Evolutionary conservation across 2,329 filamentous ascomycete species (phyloP).

Genomic region (Alternaria hordeiaustralica): DNA sequence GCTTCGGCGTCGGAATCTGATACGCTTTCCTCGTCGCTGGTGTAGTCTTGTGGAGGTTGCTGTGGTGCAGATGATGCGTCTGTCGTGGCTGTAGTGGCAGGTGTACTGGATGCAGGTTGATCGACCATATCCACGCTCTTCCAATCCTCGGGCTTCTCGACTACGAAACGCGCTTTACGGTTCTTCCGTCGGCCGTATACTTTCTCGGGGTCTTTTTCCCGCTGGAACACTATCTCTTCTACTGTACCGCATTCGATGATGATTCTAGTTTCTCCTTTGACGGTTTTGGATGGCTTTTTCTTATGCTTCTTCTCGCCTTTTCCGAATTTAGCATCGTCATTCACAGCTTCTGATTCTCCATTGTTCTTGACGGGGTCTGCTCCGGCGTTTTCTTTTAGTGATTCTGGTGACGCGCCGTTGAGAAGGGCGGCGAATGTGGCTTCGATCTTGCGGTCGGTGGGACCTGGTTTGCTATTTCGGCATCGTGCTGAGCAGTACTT

Average conservation of each 20-base stretch:
- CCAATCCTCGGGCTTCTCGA: slow-evolving; percentile 50
- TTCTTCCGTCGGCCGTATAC: slow-evolving; percentile 56
- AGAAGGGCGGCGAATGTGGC: slow-evolving; percentile 54
- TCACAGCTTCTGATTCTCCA: neutral
- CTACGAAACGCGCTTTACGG: slow-evolving; percentile 49
- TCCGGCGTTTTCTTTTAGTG: slow-evolving; percentile 24
- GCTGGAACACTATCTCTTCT: slow-evolving; percentile 59
- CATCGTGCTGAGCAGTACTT: slow-evolving; percentile 67
- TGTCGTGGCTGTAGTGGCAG: neutral
- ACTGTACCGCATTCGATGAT: slow-evolving; percentile 59
- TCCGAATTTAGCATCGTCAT: neutral
- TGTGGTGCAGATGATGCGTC: slow-evolving; percentile 1
- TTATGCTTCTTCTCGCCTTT: slow-evolving; percentile 28
- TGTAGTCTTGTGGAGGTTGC: neutral
- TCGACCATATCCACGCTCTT: slow-evolving; percentile 55
- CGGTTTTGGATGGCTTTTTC: slow-evolving; percentile 33
- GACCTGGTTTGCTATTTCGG: slow-evolving; percentile 58
- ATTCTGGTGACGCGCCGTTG: slow-evolving; percentile 42
- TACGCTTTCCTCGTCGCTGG: slow-evolving; percentile 18
- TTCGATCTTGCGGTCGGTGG: slow-evolving; percentile 61
- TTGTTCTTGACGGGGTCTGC: slow-evolving; percentile 2
- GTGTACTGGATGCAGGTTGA: slow-evolving; percentile 14
- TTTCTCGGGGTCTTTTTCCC: slow-evolving; percentile 54
- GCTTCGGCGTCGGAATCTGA: slow-evolving; percentile 26
- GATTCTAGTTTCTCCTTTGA: slow-evolving; percentile 60